Conservation (phyloP, 345 rosid species). For the Hibiscus mutabilis region DNA sequence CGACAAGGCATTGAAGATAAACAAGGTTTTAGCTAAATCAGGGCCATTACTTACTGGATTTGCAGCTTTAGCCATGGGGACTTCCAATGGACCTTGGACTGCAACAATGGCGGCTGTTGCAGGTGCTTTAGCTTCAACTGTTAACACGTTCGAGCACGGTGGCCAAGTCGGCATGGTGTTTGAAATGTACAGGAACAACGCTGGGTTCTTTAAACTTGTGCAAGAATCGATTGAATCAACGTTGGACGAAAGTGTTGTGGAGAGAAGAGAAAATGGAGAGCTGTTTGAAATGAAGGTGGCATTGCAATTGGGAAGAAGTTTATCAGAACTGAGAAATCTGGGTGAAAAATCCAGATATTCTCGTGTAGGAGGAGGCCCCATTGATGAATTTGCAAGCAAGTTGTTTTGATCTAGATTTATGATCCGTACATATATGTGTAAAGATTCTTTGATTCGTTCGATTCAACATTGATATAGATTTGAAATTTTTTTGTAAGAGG, state of each 20-base stretch:
- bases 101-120: constrained; percentile 26
- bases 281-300: constrained; percentile 33
- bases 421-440: background rate
- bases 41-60: constrained; percentile 42
- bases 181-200: constrained; percentile 45
- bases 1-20: constrained; percentile 26
- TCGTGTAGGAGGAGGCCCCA: constrained; percentile 5
- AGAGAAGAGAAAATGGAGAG: constrained; percentile 40
- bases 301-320: constrained; percentile 32
- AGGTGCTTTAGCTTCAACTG: constrained; percentile 35
- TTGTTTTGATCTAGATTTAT: constrained; percentile 22
- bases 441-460: background rate
- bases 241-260: constrained; percentile 22
- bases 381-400: constrained; percentile 48
- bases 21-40: constrained; percentile 33
- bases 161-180: constrained; percentile 51
- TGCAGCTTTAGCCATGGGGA: constrained; percentile 31
- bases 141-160: constrained; percentile 42
- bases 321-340: constrained; percentile 29
- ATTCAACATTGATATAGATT: background rate
- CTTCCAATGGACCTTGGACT: constrained; percentile 15
- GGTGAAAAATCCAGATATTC: constrained; percentile 16
- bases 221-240: constrained; percentile 38
- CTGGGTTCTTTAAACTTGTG: constrained; percentile 38
- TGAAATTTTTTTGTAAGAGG: background rate